Percentiles rank a stretch among this genome's conserved stretches.
phyloP scores from a whole-genome alignment of 179 eudicot genomes.

The Camellia oleifera region DNA sequence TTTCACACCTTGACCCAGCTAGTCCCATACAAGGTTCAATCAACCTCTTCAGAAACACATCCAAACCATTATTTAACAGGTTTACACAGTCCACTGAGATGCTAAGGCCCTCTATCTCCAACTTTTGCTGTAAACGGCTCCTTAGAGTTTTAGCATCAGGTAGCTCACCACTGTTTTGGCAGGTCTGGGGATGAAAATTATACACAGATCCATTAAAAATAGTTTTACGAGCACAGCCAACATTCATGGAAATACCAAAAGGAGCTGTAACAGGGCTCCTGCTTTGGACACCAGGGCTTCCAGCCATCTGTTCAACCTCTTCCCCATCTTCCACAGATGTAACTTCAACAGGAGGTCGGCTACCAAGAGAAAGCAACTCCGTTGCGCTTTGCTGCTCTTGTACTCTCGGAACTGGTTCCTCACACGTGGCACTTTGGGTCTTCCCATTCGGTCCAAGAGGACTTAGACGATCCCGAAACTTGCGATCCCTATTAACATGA shows the following conservation, averaged over 20 bases:
- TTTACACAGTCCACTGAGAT: conserved; percentile 33
- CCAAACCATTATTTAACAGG: conserved; percentile 41
- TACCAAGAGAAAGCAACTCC: conserved; percentile 44
- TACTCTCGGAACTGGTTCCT: conserved; percentile 44
- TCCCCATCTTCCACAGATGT: conserved; percentile 58
- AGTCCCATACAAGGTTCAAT: conserved; percentile 44
- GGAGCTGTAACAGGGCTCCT: conserved; percentile 77
- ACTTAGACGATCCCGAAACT: conserved; percentile 69
- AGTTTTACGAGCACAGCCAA: conserved; percentile 48
- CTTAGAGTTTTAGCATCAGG: conserved; percentile 56
- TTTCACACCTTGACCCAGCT: conserved; percentile 28
- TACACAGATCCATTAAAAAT: conserved; percentile 20
- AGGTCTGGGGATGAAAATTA: conserved; percentile 32
- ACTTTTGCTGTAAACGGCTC: conserved; percentile 65
- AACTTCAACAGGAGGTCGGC: conserved; percentile 51
- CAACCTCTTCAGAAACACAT: conserved; percentile 45
- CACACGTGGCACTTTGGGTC: conserved; percentile 40
- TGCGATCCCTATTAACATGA: conserved; percentile 47
- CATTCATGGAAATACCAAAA: conserved; percentile 62
- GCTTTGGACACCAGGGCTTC: conserved; percentile 34
- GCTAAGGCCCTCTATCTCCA: conserved; percentile 55
- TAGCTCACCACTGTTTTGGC: conserved; percentile 50
- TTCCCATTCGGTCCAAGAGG: conserved; percentile 82
- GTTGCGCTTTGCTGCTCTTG: conserved; percentile 63
- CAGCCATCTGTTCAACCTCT: conserved; percentile 51